Conservation (phyloP, 2,329 filamentous ascomycete species). For the Corinectria fuckeliana region DNA sequence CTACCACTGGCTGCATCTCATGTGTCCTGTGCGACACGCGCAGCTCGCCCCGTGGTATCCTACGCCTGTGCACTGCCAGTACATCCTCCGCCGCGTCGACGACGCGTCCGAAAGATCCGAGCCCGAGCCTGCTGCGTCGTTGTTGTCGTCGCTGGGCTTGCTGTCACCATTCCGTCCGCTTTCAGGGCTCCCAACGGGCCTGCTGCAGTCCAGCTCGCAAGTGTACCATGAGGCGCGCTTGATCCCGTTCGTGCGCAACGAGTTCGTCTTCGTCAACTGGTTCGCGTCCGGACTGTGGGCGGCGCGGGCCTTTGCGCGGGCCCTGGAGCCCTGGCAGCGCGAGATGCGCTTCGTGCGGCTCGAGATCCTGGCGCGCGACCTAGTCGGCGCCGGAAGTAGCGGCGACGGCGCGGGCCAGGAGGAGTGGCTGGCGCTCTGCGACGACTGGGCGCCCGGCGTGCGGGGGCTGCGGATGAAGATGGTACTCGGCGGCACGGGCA, state of each 20-base stretch:
- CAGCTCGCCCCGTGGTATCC: slow-evolving; percentile 51
- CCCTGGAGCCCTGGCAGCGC: slow-evolving; percentile 51
- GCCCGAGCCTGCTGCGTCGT: background rate
- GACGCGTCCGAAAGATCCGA: background rate
- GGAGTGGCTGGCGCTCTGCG: slow-evolving; percentile 48
- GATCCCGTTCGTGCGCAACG: slow-evolving; percentile 51
- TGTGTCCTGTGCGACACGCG: slow-evolving; percentile 46
- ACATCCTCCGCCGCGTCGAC: slow-evolving; percentile 35
- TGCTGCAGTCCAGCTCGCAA: slow-evolving; percentile 48
- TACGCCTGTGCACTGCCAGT: slow-evolving; percentile 41
- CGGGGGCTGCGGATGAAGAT: slow-evolving; percentile 50
- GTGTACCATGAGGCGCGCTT: slow-evolving; percentile 51
- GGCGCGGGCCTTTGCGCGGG: slow-evolving; percentile 45
- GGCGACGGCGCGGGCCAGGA: slow-evolving; percentile 31
- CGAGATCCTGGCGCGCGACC: slow-evolving; percentile 49
- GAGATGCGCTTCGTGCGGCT: slow-evolving; percentile 49
- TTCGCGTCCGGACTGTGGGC: slow-evolving; percentile 53
- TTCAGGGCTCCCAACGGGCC: slow-evolving; percentile 48
- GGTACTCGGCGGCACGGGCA: slow-evolving; percentile 29
- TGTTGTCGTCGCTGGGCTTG: slow-evolving; percentile 1
- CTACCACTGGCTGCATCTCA: slow-evolving; percentile 50
- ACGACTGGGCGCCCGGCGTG: slow-evolving; percentile 43
- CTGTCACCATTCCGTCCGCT: slow-evolving; percentile 47
- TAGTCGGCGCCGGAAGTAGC: slow-evolving; percentile 37
- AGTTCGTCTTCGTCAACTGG: slow-evolving; percentile 56